A percentile compares a stretch with the other conserved stretches of the same genome.
Evolutionary conservation across 306 rosid genomes (phyloP).

Genomic region (Mimosa bimucronata): DNA sequence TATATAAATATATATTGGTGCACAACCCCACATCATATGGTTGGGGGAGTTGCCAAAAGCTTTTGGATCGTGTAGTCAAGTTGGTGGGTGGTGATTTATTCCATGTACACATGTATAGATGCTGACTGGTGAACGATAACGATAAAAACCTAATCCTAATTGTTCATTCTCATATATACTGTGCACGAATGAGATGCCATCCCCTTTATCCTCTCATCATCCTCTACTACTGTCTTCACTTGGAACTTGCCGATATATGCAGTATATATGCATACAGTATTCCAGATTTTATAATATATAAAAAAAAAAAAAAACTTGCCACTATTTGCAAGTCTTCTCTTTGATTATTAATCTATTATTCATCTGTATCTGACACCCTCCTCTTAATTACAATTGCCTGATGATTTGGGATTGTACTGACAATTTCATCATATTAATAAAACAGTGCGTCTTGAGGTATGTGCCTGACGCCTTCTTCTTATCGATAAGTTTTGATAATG

Average conservation of each 20-base stretch:
- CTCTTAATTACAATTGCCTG: background rate
- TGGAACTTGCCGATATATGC: background rate
- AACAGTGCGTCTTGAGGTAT: background rate
- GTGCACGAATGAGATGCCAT: conserved; percentile 24
- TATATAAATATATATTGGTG: background rate
- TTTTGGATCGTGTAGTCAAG: background rate
- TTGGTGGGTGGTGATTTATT: background rate
- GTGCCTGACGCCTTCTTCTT: background rate
- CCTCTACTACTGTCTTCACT: background rate
- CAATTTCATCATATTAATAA: background rate
- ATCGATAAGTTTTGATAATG: background rate
- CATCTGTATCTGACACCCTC: background rate
- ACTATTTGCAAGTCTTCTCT: background rate
- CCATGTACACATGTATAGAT: background rate
- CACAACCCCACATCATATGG: background rate
- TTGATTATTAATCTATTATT: background rate
- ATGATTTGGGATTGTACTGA: background rate
- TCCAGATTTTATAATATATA: background rate
- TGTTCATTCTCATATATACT: background rate
- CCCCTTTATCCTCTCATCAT: background rate
- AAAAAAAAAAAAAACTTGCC: background rate
- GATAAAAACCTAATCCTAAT: conserved; percentile 29
- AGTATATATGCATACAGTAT: background rate
- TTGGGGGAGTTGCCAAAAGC: background rate
- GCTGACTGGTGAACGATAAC: background rate